Evolutionary conservation across 495 filamentous ascomycete genomes (phyloP), one percentile per base, ranked within the genome.

Genomic region (Diplogelasinospora grovesii): DNA sequence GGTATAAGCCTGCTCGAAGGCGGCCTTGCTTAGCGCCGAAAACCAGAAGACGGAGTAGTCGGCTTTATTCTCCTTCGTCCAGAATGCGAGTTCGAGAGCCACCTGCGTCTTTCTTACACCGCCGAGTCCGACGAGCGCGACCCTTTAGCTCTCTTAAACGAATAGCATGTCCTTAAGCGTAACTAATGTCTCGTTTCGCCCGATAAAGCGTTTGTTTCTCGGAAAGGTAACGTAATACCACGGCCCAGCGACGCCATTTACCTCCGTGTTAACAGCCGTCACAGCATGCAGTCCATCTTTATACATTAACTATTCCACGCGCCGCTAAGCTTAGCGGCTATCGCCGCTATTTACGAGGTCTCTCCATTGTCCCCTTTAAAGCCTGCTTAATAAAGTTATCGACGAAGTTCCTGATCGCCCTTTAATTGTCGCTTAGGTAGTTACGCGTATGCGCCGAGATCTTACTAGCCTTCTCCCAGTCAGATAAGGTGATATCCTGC

Each of bases 51-150:
- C 44, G 1, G 71, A 68, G 35, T 57, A 73, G 1, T 67, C 57
- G 1, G 59, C 48, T 5, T 61, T 33, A n/a, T 49, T 28, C 9
- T 49, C 1, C 60, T 50, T 60, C 5, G 53, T 36, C 41, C 60
- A 56, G 43, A 69, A 70, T 0, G 63, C 62, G 25, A 75, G 40
- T 36, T 72, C 63, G 6, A 79, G 37, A 1, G 60, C 65, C n/a
- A 78, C 48, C 39, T 74, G 71, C 0, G 73, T 72, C 41, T 76
- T 78, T 0, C 70, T 70, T 4, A 71, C 53, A 0, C 70, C 72
- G 0, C 68, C 71, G 4, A 73, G 56, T 0, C 74, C 73, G 25
- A 45, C 43, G 7, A 77, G 40, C 1, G 66, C 49, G 14, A 63
- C 36, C 39, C 49, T 50, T 18, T 26, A 52, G 23, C 39, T 45